A percentile compares a stretch with the other conserved stretches of the same genome.
These are phyloP conservation scores for Populus deltoides DNA, from an alignment of 345 rosid species.

Conservation along the genomic window DNA sequence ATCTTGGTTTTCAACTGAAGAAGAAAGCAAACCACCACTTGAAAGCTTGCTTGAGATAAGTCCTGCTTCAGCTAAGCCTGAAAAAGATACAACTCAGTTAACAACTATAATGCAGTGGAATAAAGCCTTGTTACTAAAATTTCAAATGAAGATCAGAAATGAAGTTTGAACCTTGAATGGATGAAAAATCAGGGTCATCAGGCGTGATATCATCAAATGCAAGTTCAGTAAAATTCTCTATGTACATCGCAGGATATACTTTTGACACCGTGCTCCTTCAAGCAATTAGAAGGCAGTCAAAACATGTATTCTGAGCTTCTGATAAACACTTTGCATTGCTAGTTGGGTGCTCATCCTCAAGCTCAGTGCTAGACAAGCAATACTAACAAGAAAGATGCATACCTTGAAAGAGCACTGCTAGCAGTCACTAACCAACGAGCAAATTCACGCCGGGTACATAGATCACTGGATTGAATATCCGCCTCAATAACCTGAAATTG, in stretches of 20 bases:
- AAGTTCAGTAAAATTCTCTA: slow-evolving; percentile 84
- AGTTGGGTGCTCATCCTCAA: slow-evolving; percentile 20
- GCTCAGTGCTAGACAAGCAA: slow-evolving; percentile 11
- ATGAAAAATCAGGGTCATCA: slow-evolving; percentile 85
- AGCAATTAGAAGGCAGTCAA: slow-evolving; percentile 24
- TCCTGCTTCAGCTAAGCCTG: slow-evolving; percentile 98
- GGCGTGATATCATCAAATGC: slow-evolving; percentile 86
- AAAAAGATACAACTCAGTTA: slow-evolving; percentile 28
- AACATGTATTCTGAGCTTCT: slow-evolving; percentile 4
- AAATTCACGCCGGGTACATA: slow-evolving; percentile 89
- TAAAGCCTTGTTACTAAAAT: background rate
- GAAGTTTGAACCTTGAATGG: slow-evolving; percentile 76
- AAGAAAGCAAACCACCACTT: slow-evolving; percentile 49
- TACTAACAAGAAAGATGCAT: slow-evolving; percentile 20
- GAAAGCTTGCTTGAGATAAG: slow-evolving; percentile 92
- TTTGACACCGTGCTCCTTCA: slow-evolving; percentile 72
- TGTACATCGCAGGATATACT: slow-evolving; percentile 93
- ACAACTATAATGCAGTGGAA: slow-evolving; percentile 11
- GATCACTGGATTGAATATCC: slow-evolving; percentile 64
- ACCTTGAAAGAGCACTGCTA: slow-evolving; percentile 83
- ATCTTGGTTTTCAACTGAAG: slow-evolving; percentile 35
- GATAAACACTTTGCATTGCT: background rate
- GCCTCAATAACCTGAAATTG: slow-evolving; percentile 72
- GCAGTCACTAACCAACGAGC: slow-evolving; percentile 94
- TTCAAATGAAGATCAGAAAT: background rate